Evolutionary conservation across 768 basidiomycete genomes (phyloP), one percentile per base, ranked within the genome.

Genomic region (Leccinum variicolor): DNA sequence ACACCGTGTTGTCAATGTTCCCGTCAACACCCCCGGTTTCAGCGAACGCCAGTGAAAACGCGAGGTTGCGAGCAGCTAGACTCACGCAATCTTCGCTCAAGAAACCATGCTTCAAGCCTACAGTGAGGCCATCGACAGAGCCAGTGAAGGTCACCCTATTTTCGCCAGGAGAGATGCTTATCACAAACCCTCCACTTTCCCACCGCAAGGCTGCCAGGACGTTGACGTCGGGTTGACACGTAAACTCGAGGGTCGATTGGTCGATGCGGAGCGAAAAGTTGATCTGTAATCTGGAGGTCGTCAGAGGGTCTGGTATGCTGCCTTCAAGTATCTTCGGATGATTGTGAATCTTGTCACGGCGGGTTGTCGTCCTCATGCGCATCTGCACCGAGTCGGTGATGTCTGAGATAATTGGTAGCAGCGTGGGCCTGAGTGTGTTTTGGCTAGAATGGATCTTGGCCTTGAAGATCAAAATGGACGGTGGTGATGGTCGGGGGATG

Each of bases 181-280:
- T 71, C 50, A 94, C 75, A 66, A 98, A 94, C 0, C 94, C 94
- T 43, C 96, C 96, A 63, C 91, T 95, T 54, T 96, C 89, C 96
- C 96, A 98, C 49, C 91, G 82, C 33, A 97, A 68, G 2, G 87
- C 88, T 14, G 91, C 92, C 43, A 89, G 80, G n/a, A 97, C 95
- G 61, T 95, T 93, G 52, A 94, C 92, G 66, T 94, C 92, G 0
- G 93, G 93, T 59, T 87, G 85, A 63, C 96, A 98, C 1, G 90
- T 92, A 26, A 98, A 75, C 57, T 90, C 86, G 51, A 98, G 79
- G 54, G 81, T 86, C 0, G 96, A 98, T 66, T 87, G 83, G 67
- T 98, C 94, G 62, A 98, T 96, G 28, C 92, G 90, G 33, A 98
- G 79, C 64, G 92, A 93, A 74, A 97, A 84, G 59, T 83, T 89